Percentiles rank a stretch among this genome's conserved stretches.
Evolutionary conservation across 1,284 basidiomycete genomes (phyloP).

Genomic region (Ceratobasidium sp.): DNA sequence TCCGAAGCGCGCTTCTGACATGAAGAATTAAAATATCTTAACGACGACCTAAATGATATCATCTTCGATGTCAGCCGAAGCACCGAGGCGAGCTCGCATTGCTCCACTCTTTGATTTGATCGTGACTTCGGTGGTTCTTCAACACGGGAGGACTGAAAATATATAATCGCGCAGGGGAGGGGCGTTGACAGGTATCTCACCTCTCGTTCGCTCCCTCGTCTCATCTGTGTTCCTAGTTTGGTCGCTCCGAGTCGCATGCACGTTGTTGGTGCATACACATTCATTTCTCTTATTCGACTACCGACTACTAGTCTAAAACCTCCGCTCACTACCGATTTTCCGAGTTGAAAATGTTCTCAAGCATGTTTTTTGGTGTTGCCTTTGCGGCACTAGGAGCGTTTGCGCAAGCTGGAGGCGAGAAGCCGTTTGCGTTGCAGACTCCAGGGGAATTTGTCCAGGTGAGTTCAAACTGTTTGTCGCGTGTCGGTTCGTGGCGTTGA

Average conservation of each 20-base stretch:
- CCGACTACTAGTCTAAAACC: not conserved
- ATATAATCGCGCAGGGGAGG: not conserved
- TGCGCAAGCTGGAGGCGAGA: slow-evolving; percentile 9
- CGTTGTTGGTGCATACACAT: slow-evolving; percentile 20
- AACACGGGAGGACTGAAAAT: slow-evolving; percentile 3
- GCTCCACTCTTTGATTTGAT: slow-evolving; percentile 42
- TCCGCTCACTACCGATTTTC: slow-evolving; percentile 9
- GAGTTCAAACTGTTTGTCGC: slow-evolving; percentile 31
- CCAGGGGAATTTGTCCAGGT: slow-evolving; percentile 69
- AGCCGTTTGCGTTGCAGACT: slow-evolving; percentile 54
- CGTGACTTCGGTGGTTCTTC: slow-evolving; percentile 22
- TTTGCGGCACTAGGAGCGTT: slow-evolving; percentile 11
- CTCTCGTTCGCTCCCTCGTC: slow-evolving; percentile 14
- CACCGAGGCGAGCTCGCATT: slow-evolving; percentile 13
- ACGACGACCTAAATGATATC: slow-evolving; percentile 33
- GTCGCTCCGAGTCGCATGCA: not conserved
- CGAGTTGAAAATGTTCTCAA: slow-evolving; percentile 22
- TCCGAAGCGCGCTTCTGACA: slow-evolving; percentile 40
- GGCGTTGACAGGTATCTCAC: not conserved
- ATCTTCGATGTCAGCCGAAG: slow-evolving; percentile 23
- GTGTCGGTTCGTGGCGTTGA: slow-evolving; percentile 21
- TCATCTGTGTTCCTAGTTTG: slow-evolving; percentile 22
- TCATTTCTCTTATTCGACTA: not conserved
- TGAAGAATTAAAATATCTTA: slow-evolving; percentile 31
- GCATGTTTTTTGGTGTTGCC: slow-evolving; percentile 1